Evolutionary conservation across 2,329 filamentous ascomycete species (phyloP), one percentile per base, ranked within the genome.

Genomic region (Calcarisporium arbuscula): DNA sequence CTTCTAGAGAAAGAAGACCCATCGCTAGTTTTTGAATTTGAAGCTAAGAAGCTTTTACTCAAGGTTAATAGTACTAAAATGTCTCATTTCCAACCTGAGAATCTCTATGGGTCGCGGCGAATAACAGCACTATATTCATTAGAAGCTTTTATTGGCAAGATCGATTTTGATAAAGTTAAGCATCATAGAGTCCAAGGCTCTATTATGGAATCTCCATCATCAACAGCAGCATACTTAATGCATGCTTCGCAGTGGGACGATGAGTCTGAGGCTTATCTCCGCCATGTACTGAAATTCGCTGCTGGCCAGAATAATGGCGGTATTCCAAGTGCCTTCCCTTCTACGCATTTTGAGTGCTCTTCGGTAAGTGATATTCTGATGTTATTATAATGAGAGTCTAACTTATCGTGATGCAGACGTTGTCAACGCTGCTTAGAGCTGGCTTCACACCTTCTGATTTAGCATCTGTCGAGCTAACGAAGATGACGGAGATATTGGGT

Each of bases 181-280:
- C 40, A 42, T 29, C 40, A 42, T 15, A 21, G 27, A 7, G 16
- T 28, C 15, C 23, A 38, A 12, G 46, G 46, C 6, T 38, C 37
- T 12, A 43, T 49, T 42, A 34, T 47, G 38, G 34, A 30, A 4
- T 43, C 45, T 1, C 46, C 39, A 2, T 43, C 43, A 10, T 41
- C 45, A 11, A 46, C 45, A 4, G 46, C 43, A 10, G 44, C 46
- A 3, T 47, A 46, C 25, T 33, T 49, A 14, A 44, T 47, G 29
- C 10, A 42, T 10, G 5, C 19, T 5, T 30, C 42, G 1, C 5
- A 27, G 10, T 46, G 43, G 41, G 39, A 43, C 15, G 30, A 44
- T n/a, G 34, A 42, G 14, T 27, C 43, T 5, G 43, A 47, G 30
- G 31, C 32, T 5, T 49, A 46, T 28, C 25, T 46, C 5, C 19